These are phyloP conservation scores for Thelonectria rubi DNA, from an alignment of 2,329 filamentous ascomycete genomes.

Conservation along the genomic window DNA sequence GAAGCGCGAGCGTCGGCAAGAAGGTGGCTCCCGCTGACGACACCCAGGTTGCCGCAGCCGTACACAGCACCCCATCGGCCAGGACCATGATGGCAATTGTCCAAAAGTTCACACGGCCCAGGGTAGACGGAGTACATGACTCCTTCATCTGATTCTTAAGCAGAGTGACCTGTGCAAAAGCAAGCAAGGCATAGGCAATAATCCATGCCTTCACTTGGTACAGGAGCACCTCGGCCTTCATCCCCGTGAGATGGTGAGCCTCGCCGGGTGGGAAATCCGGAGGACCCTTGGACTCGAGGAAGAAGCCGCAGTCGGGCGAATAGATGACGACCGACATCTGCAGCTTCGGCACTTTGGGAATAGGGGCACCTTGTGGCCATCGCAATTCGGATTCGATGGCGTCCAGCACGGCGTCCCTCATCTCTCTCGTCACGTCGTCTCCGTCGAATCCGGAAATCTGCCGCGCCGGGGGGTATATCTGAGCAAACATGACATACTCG, in stretches of 20 bases:
- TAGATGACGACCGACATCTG: slow-evolving; percentile 71
- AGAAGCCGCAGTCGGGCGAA: slow-evolving; percentile 74
- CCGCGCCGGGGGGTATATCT: slow-evolving; percentile 69
- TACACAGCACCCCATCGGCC: slow-evolving; percentile 68
- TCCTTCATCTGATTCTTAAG: slow-evolving; percentile 73
- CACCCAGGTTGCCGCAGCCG: slow-evolving; percentile 64
- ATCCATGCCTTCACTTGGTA: slow-evolving; percentile 68
- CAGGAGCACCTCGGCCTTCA: slow-evolving; percentile 69
- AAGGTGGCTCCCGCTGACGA: slow-evolving; percentile 65
- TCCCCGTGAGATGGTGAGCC: slow-evolving; percentile 65
- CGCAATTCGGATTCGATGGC: slow-evolving; percentile 71
- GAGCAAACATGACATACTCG: slow-evolving; percentile 88
- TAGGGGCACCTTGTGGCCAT: slow-evolving; percentile 67
- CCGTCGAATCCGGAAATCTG: slow-evolving; percentile 47
- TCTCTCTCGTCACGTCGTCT: slow-evolving; percentile 43
- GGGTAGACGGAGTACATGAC: slow-evolving; percentile 72
- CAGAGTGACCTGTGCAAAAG: slow-evolving; percentile 69
- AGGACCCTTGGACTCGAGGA: slow-evolving; percentile 71
- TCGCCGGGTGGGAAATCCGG: slow-evolving; percentile 62
- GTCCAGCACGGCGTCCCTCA: slow-evolving; percentile 52
- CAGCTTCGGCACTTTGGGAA: slow-evolving; percentile 63
- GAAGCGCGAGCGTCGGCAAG: slow-evolving; percentile 64
- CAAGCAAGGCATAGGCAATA: slow-evolving; percentile 62
- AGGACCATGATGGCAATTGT: slow-evolving; percentile 70
- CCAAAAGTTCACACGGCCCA: slow-evolving; percentile 72